These are phyloP conservation scores for Tremella mesenterica DNA, from an alignment of 768 basidiomycete genomes.

Conservation along the genomic window DNA sequence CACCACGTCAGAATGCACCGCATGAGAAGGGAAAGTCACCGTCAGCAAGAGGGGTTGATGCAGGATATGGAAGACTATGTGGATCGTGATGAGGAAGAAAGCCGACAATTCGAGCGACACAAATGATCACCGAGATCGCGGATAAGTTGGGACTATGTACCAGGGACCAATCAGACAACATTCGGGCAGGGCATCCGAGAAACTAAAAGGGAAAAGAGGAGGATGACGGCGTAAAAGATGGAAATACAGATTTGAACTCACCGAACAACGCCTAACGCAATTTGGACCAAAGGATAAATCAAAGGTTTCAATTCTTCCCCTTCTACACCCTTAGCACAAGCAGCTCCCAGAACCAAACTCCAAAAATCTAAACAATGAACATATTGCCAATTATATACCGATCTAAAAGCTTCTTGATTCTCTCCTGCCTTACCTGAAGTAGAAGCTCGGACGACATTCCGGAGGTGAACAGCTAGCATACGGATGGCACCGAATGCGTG, in stretches of 20 bases:
- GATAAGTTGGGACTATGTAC: no score
- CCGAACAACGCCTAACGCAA: conserved; percentile 87
- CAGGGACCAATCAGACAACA: no score
- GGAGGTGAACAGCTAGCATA: conserved; percentile 82
- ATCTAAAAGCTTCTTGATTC: conserved; percentile 72
- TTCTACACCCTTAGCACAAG: conserved; percentile 56
- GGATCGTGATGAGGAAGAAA: no score
- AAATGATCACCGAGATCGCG: no score
- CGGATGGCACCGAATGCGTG: conserved; percentile 94
- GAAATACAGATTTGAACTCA: conserved; percentile 46
- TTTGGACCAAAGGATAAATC: conserved; percentile 91
- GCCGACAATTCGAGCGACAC: no score
- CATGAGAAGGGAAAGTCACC: no score
- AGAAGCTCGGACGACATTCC: conserved; percentile 45
- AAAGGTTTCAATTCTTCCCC: conserved; percentile 66
- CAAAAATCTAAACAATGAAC: conserved; percentile 95
- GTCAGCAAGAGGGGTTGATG: no score
- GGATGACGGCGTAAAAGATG: background rate
- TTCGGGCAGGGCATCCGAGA: no score
- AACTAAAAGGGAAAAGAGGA: background rate
- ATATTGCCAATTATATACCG: conserved; percentile 99
- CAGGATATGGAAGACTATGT: no score
- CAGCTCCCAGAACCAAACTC: conserved; percentile 74
- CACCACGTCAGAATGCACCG: background rate
- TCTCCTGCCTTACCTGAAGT: conserved; percentile 20